Base-by-base conservation (phyloP, 768 basidiomycete species). In the Mycena vitilis region DNA sequence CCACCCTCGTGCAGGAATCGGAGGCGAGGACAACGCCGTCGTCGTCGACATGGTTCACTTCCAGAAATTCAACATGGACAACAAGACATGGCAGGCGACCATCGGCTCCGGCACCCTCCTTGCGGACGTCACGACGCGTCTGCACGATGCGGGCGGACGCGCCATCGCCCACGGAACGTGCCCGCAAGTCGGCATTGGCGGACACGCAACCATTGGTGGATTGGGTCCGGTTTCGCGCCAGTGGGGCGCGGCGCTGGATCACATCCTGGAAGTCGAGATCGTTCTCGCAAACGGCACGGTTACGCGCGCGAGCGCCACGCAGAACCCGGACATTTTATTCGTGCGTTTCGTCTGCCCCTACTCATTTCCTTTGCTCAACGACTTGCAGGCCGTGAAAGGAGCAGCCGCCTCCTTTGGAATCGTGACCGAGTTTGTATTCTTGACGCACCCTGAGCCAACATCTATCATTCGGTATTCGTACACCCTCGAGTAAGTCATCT, bases 161-260 rank as follows among this genome's bases (percentile, higher is more conserved):
- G 78, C 77, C 0, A 63, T 81, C 8, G 66, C 75, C 11, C 78
- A 78, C 58, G 79, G 79, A 2, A 74, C 74, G 11, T 80, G 80
- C 53, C 76, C 78, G 2, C 73, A 73, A 25, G 78, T 79, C 11
- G 75, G 78, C 0, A 71, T 74, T 66, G 75, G 76, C 18, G 69
- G 71, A 18, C 74, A 76, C 52, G 74, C 74, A 23, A 73, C 72
- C 20, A 70, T 74, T 37, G 70, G 69, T 20, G 78, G 69, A 36
- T 61, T 73, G 5, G 78, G 78, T 0, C 72, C 75, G 8, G 30
- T 65, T 4, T 72, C 73, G 16, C 62, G 76, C 0, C 66, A 69
- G 52, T 80, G 74, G 72, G 79, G 68, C 71, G 8, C 63, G 54
- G 63, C 70, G n/a, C 44, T 77, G n/a, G 78, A 81, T 59, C 73